Evolutionary conservation across 2,329 filamentous ascomycete genomes (phyloP), one percentile per base, ranked within the genome.

Genomic region (Curvularia eragrostidis): DNA sequence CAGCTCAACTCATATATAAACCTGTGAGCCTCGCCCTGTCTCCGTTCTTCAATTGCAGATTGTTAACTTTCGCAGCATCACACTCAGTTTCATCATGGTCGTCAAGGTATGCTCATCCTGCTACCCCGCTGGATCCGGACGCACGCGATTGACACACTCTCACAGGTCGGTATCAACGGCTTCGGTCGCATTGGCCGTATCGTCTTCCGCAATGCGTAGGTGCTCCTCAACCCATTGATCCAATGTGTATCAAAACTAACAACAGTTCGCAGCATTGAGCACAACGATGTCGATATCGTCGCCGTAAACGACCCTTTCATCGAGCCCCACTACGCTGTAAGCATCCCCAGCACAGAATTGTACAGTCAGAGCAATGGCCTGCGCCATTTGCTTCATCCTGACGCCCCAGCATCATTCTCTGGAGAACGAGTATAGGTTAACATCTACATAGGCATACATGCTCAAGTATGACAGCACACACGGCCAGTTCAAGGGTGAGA

Each of bases 241-340:
- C 48, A n/a, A 41, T 18, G 26, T 5, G 26, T 38, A 13, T 12
- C 34, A 43, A 48, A 53, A 60, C 70, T 73, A 51, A 76, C 58
- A 63, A 44, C 46, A 43, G 56, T 34, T 56, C 66, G 50, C 74
- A 89, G 87, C 76, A 80, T 96, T 79, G 90, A 96, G 88, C 90
- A 94, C 84, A 82, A 86, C 75, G 90, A 96, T 61, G 91, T 98
- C 78, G 87, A 97, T 76, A 86, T 99, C 75, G 92, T 97, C 76
- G 94, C 95, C 75, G 92, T 97, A 84, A 98, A 99, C 87, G 95
- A 98, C 82, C 95, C 95, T 75, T 98, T 99, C 90, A 98, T 99
- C 84, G 93, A 97, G 84, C 87, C 91, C 76, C 84, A 93, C 82
- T 98, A 98, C 84, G 95, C 95, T 81, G 94, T 97, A 89, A 85